phyloP scores from a whole-genome alignment of 2,329 filamentous ascomycete genomes.

The Pseudopyricularia javanii region DNA sequence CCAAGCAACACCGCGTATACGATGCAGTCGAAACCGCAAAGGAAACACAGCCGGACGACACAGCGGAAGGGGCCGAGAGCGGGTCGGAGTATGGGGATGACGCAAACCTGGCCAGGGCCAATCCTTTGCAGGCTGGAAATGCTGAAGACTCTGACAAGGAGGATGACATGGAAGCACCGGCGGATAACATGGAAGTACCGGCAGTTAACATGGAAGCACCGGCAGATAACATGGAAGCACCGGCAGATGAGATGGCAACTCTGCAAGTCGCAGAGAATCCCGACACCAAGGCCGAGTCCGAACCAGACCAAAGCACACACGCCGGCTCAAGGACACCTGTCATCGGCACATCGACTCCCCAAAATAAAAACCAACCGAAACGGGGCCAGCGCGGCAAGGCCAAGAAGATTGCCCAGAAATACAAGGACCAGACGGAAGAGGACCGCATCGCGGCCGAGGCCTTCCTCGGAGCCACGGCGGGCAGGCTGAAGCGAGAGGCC shows the following conservation, averaged over 20 bases:
- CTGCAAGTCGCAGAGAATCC: conserved; percentile 5
- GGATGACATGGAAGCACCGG: too few species aligned
- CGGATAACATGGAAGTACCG: conserved; percentile 5
- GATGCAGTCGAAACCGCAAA: conserved; percentile 5
- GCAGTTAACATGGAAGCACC: too few species aligned
- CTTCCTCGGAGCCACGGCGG: conserved; percentile 67
- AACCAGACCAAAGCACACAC: conserved; percentile 12
- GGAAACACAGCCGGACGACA: conserved; percentile 9
- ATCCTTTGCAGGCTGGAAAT: conserved; percentile 20
- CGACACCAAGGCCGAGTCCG: conserved; percentile 2
- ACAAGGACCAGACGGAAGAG: conserved; percentile 89
- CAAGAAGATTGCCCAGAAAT: conserved; percentile 81
- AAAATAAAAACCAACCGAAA: conserved; percentile 37
- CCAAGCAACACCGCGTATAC: conserved; percentile 49
- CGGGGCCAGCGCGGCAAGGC: conserved; percentile 72
- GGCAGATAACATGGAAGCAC: conserved; percentile 5
- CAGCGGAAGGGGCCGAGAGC: conserved; percentile 11
- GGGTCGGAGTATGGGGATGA: conserved; percentile 9
- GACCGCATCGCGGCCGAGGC: conserved; percentile 74
- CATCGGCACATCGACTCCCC: conserved; percentile 13
- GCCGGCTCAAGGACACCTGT: conserved; percentile 4
- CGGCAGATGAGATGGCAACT: conserved; percentile 11
- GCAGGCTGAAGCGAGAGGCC: conserved; percentile 54
- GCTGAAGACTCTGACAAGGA: conserved; percentile 10
- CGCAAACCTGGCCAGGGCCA: conserved; percentile 16